A percentile compares a stretch with the other conserved stretches of the same genome.
Evolutionary conservation across 352 stramenopile genomes (phyloP).

Genomic region (Aphanomyces euteiches): DNA sequence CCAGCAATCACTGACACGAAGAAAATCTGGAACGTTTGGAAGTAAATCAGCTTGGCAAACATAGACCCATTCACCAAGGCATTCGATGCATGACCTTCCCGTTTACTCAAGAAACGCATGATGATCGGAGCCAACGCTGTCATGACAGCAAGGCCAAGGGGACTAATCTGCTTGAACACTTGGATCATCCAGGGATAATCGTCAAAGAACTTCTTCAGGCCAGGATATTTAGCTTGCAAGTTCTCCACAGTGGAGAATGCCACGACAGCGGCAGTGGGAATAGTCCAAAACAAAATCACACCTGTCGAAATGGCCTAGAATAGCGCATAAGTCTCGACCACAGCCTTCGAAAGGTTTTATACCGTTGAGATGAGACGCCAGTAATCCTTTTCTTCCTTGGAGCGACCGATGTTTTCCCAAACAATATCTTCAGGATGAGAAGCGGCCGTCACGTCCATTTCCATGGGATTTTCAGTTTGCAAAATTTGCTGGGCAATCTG

Average conservation of each 20-base stretch:
- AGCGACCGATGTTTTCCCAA: constrained; percentile 63
- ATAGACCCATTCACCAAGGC: constrained; percentile 63
- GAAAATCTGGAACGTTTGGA: constrained; percentile 80
- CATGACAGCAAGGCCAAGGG: constrained; percentile 77
- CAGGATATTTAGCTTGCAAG: constrained; percentile 49
- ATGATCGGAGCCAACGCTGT: constrained; percentile 75
- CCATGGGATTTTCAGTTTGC: constrained; percentile 52
- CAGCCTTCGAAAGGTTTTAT: background rate
- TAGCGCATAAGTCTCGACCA: background rate
- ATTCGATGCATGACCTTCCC: constrained; percentile 66
- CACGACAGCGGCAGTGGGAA: constrained; percentile 74
- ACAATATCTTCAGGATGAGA: constrained; percentile 65
- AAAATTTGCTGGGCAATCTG: constrained; percentile 70
- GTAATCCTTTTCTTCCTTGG: constrained; percentile 28
- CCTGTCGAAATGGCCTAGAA: constrained; percentile 42
- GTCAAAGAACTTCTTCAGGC: constrained; percentile 42
- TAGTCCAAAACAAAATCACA: constrained; percentile 83
- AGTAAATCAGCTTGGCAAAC: constrained; percentile 77
- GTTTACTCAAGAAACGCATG: constrained; percentile 73
- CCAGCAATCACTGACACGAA: constrained; percentile 80
- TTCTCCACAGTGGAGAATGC: constrained; percentile 63
- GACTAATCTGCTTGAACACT: constrained; percentile 69
- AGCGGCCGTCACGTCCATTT: constrained; percentile 50
- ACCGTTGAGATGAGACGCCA: constrained; percentile 31
- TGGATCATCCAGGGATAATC: constrained; percentile 68